These are phyloP conservation scores for Pyrenochaeta sp. DNA, from an alignment of 2,329 filamentous ascomycete species.

Conservation along the genomic window DNA sequence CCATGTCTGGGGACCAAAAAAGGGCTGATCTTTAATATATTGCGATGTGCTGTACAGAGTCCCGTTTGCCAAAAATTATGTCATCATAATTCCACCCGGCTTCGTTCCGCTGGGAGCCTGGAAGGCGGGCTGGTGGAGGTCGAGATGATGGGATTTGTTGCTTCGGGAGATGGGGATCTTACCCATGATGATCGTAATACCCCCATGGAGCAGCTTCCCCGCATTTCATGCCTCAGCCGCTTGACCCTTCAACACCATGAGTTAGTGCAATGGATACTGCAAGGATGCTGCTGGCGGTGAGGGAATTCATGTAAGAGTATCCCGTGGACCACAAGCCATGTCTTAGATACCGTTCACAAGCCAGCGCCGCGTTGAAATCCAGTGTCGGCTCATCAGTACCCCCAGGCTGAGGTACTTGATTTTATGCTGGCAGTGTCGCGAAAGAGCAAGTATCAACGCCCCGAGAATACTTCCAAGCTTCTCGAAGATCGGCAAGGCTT, in stretches of 20 bases:
- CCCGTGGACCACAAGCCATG: no score
- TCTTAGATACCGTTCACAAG: no score
- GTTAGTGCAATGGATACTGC: background rate
- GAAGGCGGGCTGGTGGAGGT: background rate
- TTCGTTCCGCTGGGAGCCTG: background rate
- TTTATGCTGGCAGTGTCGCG: no score
- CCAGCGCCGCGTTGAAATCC: no score
- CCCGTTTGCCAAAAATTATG: background rate
- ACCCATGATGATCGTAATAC: background rate
- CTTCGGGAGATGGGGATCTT: background rate
- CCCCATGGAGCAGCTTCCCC: background rate
- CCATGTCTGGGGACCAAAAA: background rate
- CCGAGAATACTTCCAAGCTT: background rate
- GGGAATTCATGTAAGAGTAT: no score
- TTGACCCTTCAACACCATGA: slow-evolving; percentile 9
- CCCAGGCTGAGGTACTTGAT: no score
- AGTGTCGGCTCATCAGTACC: no score
- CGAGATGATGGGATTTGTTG: background rate
- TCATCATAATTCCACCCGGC: background rate
- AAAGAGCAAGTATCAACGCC: background rate
- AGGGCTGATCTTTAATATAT: slow-evolving; percentile 1
- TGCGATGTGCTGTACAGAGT: background rate
- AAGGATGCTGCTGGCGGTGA: no score
- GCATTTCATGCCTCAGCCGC: background rate
- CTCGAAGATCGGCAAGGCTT: background rate